A percentile compares a stretch with the other conserved stretches of the same genome.
These are phyloP conservation scores for Nemania sp. DNA, from an alignment of 2,329 filamentous ascomycete species.

Conservation along the genomic window DNA sequence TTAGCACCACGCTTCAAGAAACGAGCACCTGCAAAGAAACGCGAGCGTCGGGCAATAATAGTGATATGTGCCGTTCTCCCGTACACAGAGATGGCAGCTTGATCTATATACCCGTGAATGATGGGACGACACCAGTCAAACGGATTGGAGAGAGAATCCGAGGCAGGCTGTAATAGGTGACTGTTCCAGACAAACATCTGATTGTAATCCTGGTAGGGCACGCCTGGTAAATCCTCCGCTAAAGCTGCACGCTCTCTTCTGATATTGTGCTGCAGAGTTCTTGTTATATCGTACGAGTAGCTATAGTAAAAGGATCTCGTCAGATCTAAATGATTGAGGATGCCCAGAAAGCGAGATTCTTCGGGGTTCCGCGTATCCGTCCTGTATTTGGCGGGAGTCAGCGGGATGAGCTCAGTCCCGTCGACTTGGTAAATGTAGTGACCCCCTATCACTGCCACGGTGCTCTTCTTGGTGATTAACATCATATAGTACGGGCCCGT, in stretches of 20 bases:
- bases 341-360: constrained; percentile 84
- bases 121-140: constrained; percentile 97
- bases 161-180: constrained; percentile 79
- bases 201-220: constrained; percentile 70
- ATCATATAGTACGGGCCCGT: constrained; percentile 98
- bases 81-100: constrained; percentile 82
- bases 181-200: constrained; percentile 99
- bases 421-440: constrained; percentile 97
- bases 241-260: constrained; percentile 75
- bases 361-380: constrained; percentile 81
- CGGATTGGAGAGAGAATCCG: constrained; percentile 70
- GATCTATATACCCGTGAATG: constrained; percentile 94
- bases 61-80: constrained; percentile 89
- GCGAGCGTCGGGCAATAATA: constrained; percentile 87
- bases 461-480: constrained; percentile 91
- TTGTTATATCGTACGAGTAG: constrained; percentile 95
- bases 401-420: constrained; percentile 84
- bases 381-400: constrained; percentile 77
- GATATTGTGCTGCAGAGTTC: constrained; percentile 90
- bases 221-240: constrained; percentile 62
- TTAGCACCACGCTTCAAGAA: constrained; percentile 95
- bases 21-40: constrained; percentile 90
- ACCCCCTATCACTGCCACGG: constrained; percentile 92
- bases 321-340: constrained; percentile 88
- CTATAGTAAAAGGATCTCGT: constrained; percentile 96